Percentiles rank a stretch among this genome's conserved stretches.
These are phyloP conservation scores for Moesziomyces sp. DNA, from an alignment of 1,284 basidiomycete species.

Conservation along the genomic window DNA sequence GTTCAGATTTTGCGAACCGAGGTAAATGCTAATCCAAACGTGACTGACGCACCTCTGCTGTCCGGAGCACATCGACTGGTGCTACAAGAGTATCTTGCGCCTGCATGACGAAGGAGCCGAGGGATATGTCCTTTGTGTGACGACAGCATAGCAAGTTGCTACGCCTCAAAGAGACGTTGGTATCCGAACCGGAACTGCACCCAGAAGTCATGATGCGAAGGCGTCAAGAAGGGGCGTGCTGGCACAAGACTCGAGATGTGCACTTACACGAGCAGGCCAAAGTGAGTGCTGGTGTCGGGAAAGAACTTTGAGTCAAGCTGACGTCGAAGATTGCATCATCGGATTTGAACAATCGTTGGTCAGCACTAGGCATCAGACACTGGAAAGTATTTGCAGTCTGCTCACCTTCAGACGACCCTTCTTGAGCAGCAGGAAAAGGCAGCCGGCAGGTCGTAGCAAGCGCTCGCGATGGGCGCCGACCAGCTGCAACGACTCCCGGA, in stretches of 20 bases:
- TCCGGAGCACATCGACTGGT: conserved; percentile 9
- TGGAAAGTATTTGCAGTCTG: not conserved
- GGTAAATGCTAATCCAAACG: not conserved
- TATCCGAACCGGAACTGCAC: conserved; percentile 8
- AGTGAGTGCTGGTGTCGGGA: conserved; percentile 4
- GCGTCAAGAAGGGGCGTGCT: not conserved
- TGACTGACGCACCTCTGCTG: conserved; percentile 13
- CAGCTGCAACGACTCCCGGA: conserved; percentile 10
- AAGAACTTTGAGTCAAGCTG: conserved; percentile 21
- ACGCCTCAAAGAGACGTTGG: conserved; percentile 8
- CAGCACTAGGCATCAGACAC: not conserved
- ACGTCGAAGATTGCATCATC: no score
- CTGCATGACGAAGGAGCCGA: conserved; percentile 23
- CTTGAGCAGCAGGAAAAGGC: conserved; percentile 19
- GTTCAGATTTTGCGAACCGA: no score
- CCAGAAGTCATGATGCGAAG: not conserved
- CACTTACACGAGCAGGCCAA: conserved; percentile 24
- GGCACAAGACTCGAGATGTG: not conserved
- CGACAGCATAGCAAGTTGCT: not conserved
- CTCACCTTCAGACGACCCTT: conserved; percentile 16
- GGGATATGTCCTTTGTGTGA: not conserved
- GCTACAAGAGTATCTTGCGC: conserved; percentile 14
- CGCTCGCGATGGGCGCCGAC: not conserved
- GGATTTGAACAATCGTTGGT: no score
- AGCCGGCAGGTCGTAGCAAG: not conserved